Percentiles rank a stretch among this genome's conserved stretches.
Evolutionary conservation across 1,284 basidiomycete species (phyloP).

Genomic region (Trichosporon faecale): DNA sequence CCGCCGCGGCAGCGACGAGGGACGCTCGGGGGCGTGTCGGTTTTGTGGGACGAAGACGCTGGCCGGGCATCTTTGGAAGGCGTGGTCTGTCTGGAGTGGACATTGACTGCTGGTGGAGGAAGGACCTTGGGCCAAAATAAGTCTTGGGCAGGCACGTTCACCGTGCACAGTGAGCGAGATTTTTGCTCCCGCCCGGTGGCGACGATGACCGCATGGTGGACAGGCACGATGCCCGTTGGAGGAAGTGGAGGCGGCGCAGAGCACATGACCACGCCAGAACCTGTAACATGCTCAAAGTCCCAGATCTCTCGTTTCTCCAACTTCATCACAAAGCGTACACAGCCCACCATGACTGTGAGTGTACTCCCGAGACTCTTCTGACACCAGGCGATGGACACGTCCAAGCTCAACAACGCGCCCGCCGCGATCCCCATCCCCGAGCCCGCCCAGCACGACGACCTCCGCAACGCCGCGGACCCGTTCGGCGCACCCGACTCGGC

Average conservation of each 20-base stretch:
- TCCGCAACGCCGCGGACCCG: slow-evolving; percentile 12
- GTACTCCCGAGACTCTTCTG: background rate
- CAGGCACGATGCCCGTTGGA: too few species aligned
- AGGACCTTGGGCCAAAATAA: background rate
- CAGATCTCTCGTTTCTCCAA: background rate
- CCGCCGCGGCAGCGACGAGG: slow-evolving; percentile 19
- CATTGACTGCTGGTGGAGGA: background rate
- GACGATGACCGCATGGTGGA: background rate
- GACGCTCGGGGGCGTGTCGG: slow-evolving; percentile 4
- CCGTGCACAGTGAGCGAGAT: background rate
- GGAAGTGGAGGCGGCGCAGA: background rate
- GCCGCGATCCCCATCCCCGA: slow-evolving; percentile 28
- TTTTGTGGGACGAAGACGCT: background rate
- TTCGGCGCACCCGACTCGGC: slow-evolving; percentile 27
- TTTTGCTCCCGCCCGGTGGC: background rate
- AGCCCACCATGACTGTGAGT: slow-evolving; percentile 6
- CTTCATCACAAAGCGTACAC: background rate
- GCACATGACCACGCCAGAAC: background rate
- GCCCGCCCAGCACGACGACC: slow-evolving; percentile 11
- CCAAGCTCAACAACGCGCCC: slow-evolving; percentile 43
- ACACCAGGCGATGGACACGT: slow-evolving; percentile 33
- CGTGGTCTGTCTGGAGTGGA: slow-evolving; percentile 14
- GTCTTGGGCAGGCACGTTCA: background rate
- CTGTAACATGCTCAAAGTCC: background rate
- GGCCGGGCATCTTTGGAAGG: slow-evolving; percentile 22